Conservation (phyloP, 176 grass and related monocot genomes). For the Carex parvula region DNA sequence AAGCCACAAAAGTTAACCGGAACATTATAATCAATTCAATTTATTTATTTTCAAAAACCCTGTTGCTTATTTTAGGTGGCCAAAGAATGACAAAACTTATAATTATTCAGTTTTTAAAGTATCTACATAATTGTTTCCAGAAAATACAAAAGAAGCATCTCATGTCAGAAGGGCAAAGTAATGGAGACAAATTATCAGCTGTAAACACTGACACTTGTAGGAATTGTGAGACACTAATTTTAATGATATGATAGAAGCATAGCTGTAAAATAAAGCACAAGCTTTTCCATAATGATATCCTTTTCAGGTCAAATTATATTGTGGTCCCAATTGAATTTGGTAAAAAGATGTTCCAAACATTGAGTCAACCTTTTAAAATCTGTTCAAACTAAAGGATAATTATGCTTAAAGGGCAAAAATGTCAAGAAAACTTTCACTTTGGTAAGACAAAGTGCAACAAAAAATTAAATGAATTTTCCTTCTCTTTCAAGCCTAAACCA, state of each 20-base stretch:
- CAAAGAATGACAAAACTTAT: not conserved
- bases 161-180: not conserved
- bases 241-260: not conserved
- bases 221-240: not conserved
- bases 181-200: not conserved
- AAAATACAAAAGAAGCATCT: not conserved
- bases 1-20: not conserved
- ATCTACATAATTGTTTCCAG: not conserved
- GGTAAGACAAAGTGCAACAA: not conserved
- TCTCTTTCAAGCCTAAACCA: not conserved
- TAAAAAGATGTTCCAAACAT: slow-evolving; percentile 9
- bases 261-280: not conserved
- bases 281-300: not conserved
- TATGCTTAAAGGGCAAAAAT: not conserved
- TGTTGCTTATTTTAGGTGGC: not conserved
- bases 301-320: not conserved
- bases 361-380: not conserved
- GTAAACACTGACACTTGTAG: not conserved
- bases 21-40: not conserved
- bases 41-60: not conserved
- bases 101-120: not conserved
- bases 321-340: not conserved
- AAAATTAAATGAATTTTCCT: not conserved
- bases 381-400: not conserved
- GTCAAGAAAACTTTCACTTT: not conserved